Base-by-base conservation (phyloP, 352 stramenopile species). In the Phytophthora constricta region DNA sequence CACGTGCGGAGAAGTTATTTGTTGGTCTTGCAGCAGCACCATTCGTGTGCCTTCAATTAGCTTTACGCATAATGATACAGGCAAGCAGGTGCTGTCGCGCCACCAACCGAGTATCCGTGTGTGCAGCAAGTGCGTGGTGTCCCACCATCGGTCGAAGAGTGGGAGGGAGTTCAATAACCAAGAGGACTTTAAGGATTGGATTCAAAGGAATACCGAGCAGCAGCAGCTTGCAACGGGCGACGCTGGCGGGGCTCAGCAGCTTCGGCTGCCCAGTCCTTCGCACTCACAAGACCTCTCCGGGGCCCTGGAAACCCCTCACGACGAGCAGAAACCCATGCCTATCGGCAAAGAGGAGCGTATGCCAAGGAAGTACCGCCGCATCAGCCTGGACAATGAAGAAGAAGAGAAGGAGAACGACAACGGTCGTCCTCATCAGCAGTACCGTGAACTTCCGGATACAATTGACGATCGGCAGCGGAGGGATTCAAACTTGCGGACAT, bases 1-100 rank as follows among this genome's bases (percentile, higher is more conserved):
- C 42, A 92, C 84, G 27, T 97, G 89, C 47, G 89, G 89, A 7
- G 86, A 94, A 76, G 83, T 97, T 34, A 95, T 97, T 53, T 97
- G 89, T 66, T 94, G 85, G 81, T 83, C 92, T 20, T 96, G 88
- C 63, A 95, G 86, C 59, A 90, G 82, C 53, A 93, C 87, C 49
- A 92, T 96, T 23, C 84, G 84, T 17, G 88, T 94, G 19, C 83
- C 88, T 25, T 92, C 86, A 10, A 92, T 93, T 66, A 95, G 85
- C 64, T 95, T 95, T 50, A 88, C 86, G 33, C 84, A 94, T 61
- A 93, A 90, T 53, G 86, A 92, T 45, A 85, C 83, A 28, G 86
- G 86, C 42, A 92, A 89, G 52, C 85, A 91, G 55, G 85, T 91
- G 25, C 65, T 92, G 3, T 93, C 87, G 25, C 79, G 85, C 2